phyloP scores from a whole-genome alignment of 1,284 basidiomycete species.

The Puccinia triticina region DNA sequence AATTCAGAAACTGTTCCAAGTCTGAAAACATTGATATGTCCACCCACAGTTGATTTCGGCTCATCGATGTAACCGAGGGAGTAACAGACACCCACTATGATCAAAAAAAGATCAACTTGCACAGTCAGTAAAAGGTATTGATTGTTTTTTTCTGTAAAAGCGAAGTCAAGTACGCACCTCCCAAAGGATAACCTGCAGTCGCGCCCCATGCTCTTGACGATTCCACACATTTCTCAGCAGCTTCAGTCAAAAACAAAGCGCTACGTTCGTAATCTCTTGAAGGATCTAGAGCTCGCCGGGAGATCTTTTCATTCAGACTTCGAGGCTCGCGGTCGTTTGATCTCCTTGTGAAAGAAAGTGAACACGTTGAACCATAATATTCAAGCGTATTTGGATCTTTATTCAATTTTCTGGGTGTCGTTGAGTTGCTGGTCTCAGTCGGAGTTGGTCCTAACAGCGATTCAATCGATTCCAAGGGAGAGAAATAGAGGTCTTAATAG shows the following conservation, averaged over 20 bases:
- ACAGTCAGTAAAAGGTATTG: neutral
- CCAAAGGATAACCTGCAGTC: neutral
- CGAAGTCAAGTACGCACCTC: conserved; percentile 2
- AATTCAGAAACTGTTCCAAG: conserved; percentile 24
- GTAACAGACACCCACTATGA: conserved; percentile 22
- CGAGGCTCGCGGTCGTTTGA: neutral
- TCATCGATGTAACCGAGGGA: conserved; percentile 30
- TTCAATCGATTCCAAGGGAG: neutral
- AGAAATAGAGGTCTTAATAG: neutral
- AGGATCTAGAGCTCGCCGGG: neutral
- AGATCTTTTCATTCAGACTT: neutral
- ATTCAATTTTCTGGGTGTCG: neutral
- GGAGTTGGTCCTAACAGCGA: neutral
- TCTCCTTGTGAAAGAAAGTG: neutral
- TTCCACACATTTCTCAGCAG: conserved; percentile 37
- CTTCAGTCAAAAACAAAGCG: conserved; percentile 35
- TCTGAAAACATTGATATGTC: conserved; percentile 30
- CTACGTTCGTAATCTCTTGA: conserved; percentile 7
- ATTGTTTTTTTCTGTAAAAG: neutral
- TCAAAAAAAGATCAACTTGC: neutral
- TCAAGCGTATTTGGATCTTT: neutral
- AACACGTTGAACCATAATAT: neutral
- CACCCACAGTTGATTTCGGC: neutral
- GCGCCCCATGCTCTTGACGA: neutral
- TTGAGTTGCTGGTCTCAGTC: neutral